Evolutionary conservation across 805 yeast species (phyloP), one percentile per base, ranked within the genome.

Genomic region (Ogataea degrootiae): DNA sequence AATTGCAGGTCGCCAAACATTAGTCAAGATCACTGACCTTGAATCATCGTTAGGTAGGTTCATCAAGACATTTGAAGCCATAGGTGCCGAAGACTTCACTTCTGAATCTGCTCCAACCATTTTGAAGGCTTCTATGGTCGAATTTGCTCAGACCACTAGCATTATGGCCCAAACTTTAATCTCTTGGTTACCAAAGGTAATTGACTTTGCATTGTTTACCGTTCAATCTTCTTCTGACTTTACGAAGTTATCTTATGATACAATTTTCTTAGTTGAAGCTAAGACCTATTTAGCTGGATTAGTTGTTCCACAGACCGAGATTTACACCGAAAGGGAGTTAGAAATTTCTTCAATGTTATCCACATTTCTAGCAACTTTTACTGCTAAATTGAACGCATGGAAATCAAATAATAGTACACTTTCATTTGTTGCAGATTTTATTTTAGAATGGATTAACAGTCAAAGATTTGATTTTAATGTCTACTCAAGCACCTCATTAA

Each of bases 1-100:
- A 51, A 69, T 85, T 16, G 72, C 77, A 2, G 69, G 74, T 22
- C 74, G 88, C 54, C 65, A 68, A 15, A 77, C 83, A 1, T 53
- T 85, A 33, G 50, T 57, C 2, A 62, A 65, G n/a, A 60, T 72
- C 40, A 54, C 55, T 34, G 45, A 53, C 6, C 47, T 61, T 8
- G 46, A 49, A 0, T 7, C 39, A 2, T 45, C 43, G 29, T 41
- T 58, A 4, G 19, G 41, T 11, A 44, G 43, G n/a, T 43, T 46
- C 15, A 46, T 48, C 12, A 12, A 33, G 2, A 42, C 49, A 5
- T 37, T 55, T 17, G 39, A 44, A 11, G 17, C 21, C 5, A 34
- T 38, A 11, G 23, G 34, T 2, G 26, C 41, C n/a, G 34, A 35
- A 5, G 37, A 41, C 15, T 11, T 49, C 4, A 16, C 44, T n/a